A percentile compares a stretch with the other conserved stretches of the same genome.
phyloP scores from a whole-genome alignment of 352 stramenopile species.

The Phytophthora pluvialis region DNA sequence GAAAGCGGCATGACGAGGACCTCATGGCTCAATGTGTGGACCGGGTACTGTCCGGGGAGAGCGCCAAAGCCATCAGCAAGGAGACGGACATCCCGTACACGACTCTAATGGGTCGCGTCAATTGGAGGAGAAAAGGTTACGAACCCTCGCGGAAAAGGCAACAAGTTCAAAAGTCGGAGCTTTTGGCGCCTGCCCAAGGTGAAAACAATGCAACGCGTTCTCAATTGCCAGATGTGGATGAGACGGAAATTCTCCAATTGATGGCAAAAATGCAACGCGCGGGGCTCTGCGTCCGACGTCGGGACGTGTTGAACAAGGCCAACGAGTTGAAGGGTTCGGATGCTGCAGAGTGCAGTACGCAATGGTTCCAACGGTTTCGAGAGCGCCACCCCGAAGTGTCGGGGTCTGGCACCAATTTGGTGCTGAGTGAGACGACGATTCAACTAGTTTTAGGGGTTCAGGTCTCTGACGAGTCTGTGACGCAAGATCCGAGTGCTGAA shows the following conservation, averaged over 20 bases:
- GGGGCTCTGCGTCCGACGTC: slow-evolving; percentile 19
- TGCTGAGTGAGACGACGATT: slow-evolving; percentile 3
- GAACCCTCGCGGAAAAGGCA: slow-evolving; percentile 13
- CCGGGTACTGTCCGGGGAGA: slow-evolving; percentile 21
- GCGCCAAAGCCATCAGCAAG: slow-evolving; percentile 15
- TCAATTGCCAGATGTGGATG: slow-evolving; percentile 9
- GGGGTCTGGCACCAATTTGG: slow-evolving; percentile 23
- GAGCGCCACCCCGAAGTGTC: slow-evolving; percentile 22
- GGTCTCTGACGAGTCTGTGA: neutral
- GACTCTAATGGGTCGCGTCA: slow-evolving; percentile 25
- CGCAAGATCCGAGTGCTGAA: neutral
- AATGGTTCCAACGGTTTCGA: slow-evolving; percentile 32
- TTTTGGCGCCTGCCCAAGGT: neutral
- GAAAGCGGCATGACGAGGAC: slow-evolving; percentile 24
- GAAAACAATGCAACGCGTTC: neutral
- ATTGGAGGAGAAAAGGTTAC: slow-evolving; percentile 28
- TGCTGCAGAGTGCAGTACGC: slow-evolving; percentile 11
- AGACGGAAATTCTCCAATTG: slow-evolving; percentile 10
- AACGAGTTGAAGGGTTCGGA: slow-evolving; percentile 13
- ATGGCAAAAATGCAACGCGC: slow-evolving; percentile 26
- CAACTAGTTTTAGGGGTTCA: neutral
- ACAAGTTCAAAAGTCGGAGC: slow-evolving; percentile 1
- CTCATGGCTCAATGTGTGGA: slow-evolving; percentile 27
- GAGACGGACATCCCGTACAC: slow-evolving; percentile 23
- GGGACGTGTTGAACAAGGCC: slow-evolving; percentile 21